Evolutionary conservation across 2,329 filamentous ascomycete species (phyloP).

Genomic region (Ascochyta lentis): DNA sequence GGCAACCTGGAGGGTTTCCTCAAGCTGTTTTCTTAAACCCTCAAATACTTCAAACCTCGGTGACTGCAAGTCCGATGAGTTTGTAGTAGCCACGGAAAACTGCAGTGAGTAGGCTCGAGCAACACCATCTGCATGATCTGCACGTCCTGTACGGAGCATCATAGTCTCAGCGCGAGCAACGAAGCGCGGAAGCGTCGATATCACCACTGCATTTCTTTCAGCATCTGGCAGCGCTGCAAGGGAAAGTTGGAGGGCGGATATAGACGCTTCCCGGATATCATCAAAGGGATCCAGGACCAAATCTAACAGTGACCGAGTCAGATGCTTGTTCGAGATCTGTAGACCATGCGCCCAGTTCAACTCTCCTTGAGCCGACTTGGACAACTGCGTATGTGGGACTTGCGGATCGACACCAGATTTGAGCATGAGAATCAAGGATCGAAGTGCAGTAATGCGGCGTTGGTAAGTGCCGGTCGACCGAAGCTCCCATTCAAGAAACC

Average conservation of each 20-base stretch:
- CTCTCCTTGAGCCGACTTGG: constrained; percentile 58
- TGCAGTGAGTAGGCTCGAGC: constrained; percentile 77
- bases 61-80: constrained; percentile 21
- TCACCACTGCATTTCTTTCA: constrained; percentile 19
- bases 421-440: constrained; percentile 71
- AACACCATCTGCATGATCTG: constrained; percentile 91
- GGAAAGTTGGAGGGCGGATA: constrained; percentile 52
- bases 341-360: constrained; percentile 59
- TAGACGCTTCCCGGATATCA: constrained; percentile 73
- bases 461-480: constrained; percentile 87
- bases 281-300: constrained; percentile 90
- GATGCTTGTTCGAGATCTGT: constrained; percentile 49
- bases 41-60: constrained; percentile 60
- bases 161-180: constrained; percentile 56
- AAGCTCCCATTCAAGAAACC: constrained; percentile 76
- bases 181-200: constrained; percentile 31
- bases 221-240: constrained; percentile 28
- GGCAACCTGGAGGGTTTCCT: constrained; percentile 69
- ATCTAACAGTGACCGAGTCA: constrained; percentile 73
- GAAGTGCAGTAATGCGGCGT: constrained; percentile 81
- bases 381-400: constrained; percentile 48
- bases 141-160: constrained; percentile 76
- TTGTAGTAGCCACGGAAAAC: constrained; percentile 60
- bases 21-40: constrained; percentile 66
- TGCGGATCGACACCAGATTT: constrained; percentile 69